Evolutionary conservation across 2,329 filamentous ascomycete species (phyloP).

Genomic region (Aspergillus puulaauensis): DNA sequence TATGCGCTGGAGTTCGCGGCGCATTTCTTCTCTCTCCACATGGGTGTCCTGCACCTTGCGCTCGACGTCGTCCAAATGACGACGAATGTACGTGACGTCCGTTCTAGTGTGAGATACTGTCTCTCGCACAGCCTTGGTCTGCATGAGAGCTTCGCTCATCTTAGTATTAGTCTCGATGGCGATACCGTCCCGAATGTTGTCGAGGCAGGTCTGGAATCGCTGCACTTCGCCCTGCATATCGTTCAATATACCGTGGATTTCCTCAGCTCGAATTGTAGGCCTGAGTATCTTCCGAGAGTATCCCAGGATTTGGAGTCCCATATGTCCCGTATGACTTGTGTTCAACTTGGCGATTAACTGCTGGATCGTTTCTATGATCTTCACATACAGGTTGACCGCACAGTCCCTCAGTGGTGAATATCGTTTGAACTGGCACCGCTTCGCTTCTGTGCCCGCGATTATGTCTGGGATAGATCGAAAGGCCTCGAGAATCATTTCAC

Average conservation of each 20-base stretch:
- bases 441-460: neutral
- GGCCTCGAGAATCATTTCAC: neutral
- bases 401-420: neutral
- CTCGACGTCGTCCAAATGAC: no score
- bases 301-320: neutral
- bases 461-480: neutral
- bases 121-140: neutral
- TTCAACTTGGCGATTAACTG: neutral
- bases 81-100: neutral
- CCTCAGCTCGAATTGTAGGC: neutral
- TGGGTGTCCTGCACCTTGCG: no score
- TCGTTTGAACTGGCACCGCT: neutral
- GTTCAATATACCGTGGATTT: neutral
- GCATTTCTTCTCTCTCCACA: no score
- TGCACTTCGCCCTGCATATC: neutral
- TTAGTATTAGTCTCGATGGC: no score
- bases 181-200: neutral
- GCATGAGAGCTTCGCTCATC: neutral
- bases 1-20: no score
- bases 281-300: neutral
- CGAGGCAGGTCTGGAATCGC: neutral
- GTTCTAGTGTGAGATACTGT: neutral
- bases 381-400: neutral
- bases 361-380: neutral
- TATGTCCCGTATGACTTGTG: neutral